Percentiles rank a stretch among this genome's conserved stretches.
Conservation (phyloP, 2,329 filamentous ascomycete species). For the Arthrocladium fulminans region DNA sequence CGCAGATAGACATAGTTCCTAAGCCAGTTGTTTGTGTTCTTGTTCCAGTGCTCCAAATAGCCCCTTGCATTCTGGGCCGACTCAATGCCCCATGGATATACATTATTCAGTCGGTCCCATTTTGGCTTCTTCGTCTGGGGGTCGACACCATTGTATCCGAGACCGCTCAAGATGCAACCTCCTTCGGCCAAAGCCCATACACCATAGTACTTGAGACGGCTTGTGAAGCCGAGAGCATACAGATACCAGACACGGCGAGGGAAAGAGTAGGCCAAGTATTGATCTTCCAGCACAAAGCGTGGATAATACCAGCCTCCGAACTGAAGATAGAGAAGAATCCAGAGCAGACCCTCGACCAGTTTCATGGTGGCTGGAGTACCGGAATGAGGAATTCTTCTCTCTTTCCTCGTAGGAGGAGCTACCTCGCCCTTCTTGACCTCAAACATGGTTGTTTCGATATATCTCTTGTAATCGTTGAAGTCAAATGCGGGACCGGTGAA, state of each 20-base stretch:
- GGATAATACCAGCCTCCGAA: slow-evolving; percentile 60
- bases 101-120: slow-evolving; percentile 86
- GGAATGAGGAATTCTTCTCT: slow-evolving; percentile 85
- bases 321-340: slow-evolving; percentile 71
- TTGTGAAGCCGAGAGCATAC: slow-evolving; percentile 73
- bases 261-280: slow-evolving; percentile 60
- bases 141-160: slow-evolving; percentile 92
- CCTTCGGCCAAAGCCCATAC: slow-evolving; percentile 92
- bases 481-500: slow-evolving; percentile 90
- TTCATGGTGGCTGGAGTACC: slow-evolving; percentile 76
- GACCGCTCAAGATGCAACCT: slow-evolving; percentile 82
- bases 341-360: slow-evolving; percentile 60
- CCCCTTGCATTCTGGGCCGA: slow-evolving; percentile 85
- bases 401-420: slow-evolving; percentile 75
- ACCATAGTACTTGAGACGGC: slow-evolving; percentile 89
- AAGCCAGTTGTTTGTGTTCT: slow-evolving; percentile 96
- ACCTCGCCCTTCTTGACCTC: slow-evolving; percentile 70
- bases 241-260: slow-evolving; percentile 66
- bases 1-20: slow-evolving; percentile 92
- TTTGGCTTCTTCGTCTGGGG: slow-evolving; percentile 72
- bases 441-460: slow-evolving; percentile 93
- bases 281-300: slow-evolving; percentile 54
- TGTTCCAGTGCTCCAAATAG: slow-evolving; percentile 92
- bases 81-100: slow-evolving; percentile 78
- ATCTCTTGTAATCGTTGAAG: slow-evolving; percentile 81